Evolutionary conservation across 331 rosid genomes (phyloP).

Genomic region (Acacia concinna): DNA sequence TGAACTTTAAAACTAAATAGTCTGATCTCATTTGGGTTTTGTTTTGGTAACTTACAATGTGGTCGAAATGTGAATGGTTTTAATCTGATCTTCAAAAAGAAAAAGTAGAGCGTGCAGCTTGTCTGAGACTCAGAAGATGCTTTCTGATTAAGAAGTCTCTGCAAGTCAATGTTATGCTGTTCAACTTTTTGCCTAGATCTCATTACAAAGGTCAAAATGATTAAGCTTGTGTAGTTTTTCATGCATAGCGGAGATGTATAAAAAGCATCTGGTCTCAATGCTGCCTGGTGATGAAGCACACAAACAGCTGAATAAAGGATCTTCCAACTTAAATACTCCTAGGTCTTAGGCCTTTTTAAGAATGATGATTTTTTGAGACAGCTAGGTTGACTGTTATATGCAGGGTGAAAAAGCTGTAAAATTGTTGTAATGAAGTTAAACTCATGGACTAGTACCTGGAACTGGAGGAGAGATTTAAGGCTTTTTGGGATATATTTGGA

Average conservation of each 20-base stretch:
- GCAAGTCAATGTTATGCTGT: not conserved
- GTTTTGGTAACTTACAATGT: not conserved
- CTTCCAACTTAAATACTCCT: not conserved
- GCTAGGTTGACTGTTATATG: not conserved
- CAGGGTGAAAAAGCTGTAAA: not conserved
- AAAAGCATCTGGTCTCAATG: not conserved
- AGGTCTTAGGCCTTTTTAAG: not conserved
- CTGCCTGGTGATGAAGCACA: not conserved
- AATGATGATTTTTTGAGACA: not conserved
- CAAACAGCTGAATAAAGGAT: not conserved
- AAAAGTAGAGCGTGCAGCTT: not conserved
- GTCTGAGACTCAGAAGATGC: not conserved
- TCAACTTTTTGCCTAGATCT: not conserved
- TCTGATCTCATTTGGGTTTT: not conserved
- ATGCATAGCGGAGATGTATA: not conserved
- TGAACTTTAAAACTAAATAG: conserved; percentile 18
- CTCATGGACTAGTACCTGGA: not conserved
- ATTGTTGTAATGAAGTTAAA: not conserved
- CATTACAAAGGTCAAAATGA: not conserved
- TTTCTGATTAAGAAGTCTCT: not conserved
- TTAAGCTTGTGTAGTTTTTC: not conserved
- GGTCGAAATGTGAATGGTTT: not conserved
- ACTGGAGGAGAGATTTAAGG: not conserved
- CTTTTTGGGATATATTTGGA: not conserved
- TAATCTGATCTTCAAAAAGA: not conserved